phyloP scores from a whole-genome alignment of 352 stramenopile genomes.

The Phytophthora citrophthora region DNA sequence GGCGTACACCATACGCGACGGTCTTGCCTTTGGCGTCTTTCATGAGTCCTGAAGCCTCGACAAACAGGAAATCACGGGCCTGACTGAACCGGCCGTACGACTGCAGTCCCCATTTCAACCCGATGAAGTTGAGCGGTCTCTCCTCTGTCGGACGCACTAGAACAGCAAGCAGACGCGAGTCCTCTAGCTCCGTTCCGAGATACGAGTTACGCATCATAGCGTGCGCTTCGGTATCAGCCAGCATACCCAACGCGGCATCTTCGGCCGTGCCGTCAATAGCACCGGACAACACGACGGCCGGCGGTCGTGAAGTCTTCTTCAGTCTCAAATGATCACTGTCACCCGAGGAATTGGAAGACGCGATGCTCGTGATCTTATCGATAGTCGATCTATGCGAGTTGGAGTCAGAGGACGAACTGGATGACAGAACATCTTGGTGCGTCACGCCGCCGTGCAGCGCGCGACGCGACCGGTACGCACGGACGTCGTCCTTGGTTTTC shows the following conservation, averaged over 20 bases:
- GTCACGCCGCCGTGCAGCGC: slow-evolving; percentile 14
- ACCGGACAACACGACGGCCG: slow-evolving; percentile 29
- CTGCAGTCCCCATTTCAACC: slow-evolving; percentile 43
- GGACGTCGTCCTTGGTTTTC: slow-evolving; percentile 38
- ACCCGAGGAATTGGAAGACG: slow-evolving; percentile 26
- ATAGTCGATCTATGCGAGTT: slow-evolving; percentile 20
- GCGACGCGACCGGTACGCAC: slow-evolving; percentile 33
- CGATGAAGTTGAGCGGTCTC: slow-evolving; percentile 47
- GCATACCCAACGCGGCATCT: slow-evolving; percentile 39
- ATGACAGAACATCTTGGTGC: slow-evolving; percentile 14
- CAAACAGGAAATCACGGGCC: slow-evolving; percentile 45
- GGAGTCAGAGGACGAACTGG: slow-evolving; percentile 25
- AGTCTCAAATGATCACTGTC: slow-evolving; percentile 18
- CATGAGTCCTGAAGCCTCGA: slow-evolving; percentile 45
- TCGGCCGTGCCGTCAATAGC: slow-evolving; percentile 39
- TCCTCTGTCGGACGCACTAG: slow-evolving; percentile 25
- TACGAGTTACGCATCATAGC: slow-evolving; percentile 42
- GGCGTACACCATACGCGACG: slow-evolving; percentile 35
- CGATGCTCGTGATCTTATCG: slow-evolving; percentile 29
- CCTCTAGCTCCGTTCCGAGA: slow-evolving; percentile 36
- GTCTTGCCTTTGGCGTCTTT: slow-evolving; percentile 33
- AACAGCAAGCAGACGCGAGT: slow-evolving; percentile 40
- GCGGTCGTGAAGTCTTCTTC: slow-evolving; percentile 29
- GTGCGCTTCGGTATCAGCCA: slow-evolving; percentile 39
- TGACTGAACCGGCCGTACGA: slow-evolving; percentile 40